phyloP scores from a whole-genome alignment of 345 rosid species.

The Moringa oleifera region DNA sequence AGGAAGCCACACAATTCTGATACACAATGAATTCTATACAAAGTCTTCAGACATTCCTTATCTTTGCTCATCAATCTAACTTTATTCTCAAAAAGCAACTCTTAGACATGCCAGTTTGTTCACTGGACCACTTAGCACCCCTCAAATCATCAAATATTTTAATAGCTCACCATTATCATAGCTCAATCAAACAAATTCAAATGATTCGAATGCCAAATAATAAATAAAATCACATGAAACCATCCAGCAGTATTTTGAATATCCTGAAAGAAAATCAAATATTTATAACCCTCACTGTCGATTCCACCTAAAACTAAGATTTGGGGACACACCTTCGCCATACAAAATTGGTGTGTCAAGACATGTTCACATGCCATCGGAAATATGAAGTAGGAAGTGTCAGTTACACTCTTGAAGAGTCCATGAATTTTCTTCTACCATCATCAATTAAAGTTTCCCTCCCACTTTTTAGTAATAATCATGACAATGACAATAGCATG shows the following conservation, averaged over 20 bases:
- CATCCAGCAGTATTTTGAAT: background rate
- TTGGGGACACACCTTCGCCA: background rate
- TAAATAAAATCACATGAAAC: background rate
- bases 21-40: too few species aligned
- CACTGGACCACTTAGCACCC: too few species aligned
- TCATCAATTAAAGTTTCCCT: background rate
- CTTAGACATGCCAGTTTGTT: too few species aligned
- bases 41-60: too few species aligned
- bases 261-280: too few species aligned
- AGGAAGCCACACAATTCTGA: too few species aligned
- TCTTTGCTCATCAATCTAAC: too few species aligned
- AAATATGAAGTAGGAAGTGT: background rate
- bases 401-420: background rate
- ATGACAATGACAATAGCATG: background rate
- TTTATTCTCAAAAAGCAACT: too few species aligned
- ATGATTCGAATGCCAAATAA: background rate
- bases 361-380: too few species aligned
- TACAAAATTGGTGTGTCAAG: background rate
- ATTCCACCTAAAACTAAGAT: background rate
- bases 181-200: background rate
- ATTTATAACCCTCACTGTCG: background rate
- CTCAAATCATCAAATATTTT: too few species aligned
- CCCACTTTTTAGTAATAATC: background rate
- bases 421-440: background rate
- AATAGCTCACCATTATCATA: background rate